Evolutionary conservation across 1,139 yeast species (phyloP).

Genomic region (Kodamaea ohmeri): DNA sequence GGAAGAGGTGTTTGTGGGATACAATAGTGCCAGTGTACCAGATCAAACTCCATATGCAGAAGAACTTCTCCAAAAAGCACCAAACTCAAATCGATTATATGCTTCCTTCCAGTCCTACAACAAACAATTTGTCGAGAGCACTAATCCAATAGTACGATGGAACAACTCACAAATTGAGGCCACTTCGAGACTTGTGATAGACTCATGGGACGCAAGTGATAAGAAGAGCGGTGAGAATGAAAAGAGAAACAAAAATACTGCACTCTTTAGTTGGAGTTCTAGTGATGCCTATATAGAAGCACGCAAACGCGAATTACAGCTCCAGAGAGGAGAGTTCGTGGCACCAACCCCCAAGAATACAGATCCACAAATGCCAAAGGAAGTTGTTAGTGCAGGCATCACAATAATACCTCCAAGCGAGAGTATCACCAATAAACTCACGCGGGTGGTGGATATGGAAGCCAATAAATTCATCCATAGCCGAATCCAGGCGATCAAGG

Average conservation of each 20-base stretch:
- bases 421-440: constrained; percentile 26
- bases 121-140: constrained; percentile 32
- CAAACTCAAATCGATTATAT: constrained; percentile 32
- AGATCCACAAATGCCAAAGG: constrained; percentile 6
- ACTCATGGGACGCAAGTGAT: constrained; percentile 26
- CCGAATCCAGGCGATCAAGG: constrained; percentile 38
- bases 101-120: constrained; percentile 35
- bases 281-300: constrained; percentile 39
- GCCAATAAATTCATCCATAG: constrained; percentile 39
- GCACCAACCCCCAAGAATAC: not conserved
- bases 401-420: constrained; percentile 17
- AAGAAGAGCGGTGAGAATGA: constrained; percentile 10
- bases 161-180: constrained; percentile 28
- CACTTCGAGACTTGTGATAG: constrained; percentile 29
- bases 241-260: constrained; percentile 20
- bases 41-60: constrained; percentile 31
- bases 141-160: constrained; percentile 33
- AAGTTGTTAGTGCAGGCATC: constrained; percentile 8
- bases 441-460: constrained; percentile 33
- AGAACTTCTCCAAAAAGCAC: constrained; percentile 30
- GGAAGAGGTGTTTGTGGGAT: constrained; percentile 7
- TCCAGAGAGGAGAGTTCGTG: constrained; percentile 11
- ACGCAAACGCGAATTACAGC: constrained; percentile 29
- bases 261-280: constrained; percentile 46
- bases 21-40: not conserved